Base-by-base conservation (phyloP, 805 yeast species). In the Jamesozyma hellenica region DNA sequence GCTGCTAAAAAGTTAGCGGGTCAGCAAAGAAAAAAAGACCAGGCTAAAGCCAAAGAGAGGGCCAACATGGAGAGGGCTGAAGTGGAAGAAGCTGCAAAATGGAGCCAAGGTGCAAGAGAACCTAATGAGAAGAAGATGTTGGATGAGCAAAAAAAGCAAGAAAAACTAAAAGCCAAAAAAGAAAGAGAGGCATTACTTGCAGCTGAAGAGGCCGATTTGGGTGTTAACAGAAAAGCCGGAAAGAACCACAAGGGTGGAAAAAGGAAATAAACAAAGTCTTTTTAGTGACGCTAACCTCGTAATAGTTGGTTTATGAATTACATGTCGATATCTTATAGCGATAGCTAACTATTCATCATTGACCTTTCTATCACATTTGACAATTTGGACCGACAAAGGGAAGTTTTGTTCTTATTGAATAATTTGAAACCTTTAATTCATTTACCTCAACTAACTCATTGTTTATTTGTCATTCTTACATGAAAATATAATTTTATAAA, bases 1-100 rank as follows among this genome's bases (percentile, higher is more conserved):
- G 63, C 62, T 14, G 53, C 51, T 2, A 61, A 60, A 50, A 60
- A 61, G 39, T 51, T 51, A n/a, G 64, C 55, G 28, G 65, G 65
- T 17, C 47, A 44, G 40, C 59, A 56, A 27, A 57, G 60, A 42
- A 61, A 61, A 42, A 47, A 51, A 34, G 58, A 58, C 14, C 61
- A 60, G 34, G 65, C 51, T 12, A 39, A 41, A 19, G 49, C 48
- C 5, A 61, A 59, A 40, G 47, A 47, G 10, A 42, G 47, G 18
- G 53, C 49, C 14, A 58, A 53, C 34, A 28, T 28, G 11, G 53
- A 42, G n/a, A 43, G 39, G 29, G 27, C 33, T 17, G 65, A 60
- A 35, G 58, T 57, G 13, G 58, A 48, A 35, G 65, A 61, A 36
- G 61, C 63, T 13, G 36, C 48, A 12, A 59, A 56, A 36, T 61